Evolutionary conservation across 2,329 filamentous ascomycete genomes (phyloP).

Genomic region (Trichophyton benhamiae): DNA sequence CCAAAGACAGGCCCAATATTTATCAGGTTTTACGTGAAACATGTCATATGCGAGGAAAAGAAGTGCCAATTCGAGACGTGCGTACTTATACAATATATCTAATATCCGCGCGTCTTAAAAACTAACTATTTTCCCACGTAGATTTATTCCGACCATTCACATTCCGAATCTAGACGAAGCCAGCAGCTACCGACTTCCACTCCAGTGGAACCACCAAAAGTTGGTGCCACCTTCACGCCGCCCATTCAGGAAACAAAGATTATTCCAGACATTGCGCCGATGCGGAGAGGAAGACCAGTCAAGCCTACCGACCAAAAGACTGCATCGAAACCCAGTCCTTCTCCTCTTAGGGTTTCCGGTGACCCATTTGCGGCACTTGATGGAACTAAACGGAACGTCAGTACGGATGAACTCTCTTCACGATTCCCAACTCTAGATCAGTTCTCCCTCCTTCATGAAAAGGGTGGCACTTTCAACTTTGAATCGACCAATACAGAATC

Average conservation of each 20-base stretch:
- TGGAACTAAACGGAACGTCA: constrained; percentile 41
- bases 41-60: constrained; percentile 76
- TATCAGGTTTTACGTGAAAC: constrained; percentile 83
- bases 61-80: constrained; percentile 82
- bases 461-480: constrained; percentile 74
- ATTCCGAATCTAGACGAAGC: constrained; percentile 50
- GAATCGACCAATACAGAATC: constrained; percentile 42
- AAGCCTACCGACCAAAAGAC: constrained; percentile 37
- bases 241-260: constrained; percentile 56
- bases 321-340: constrained; percentile 49
- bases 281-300: constrained; percentile 72
- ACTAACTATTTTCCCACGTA: constrained; percentile 23
- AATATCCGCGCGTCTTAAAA: background rate
- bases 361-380: constrained; percentile 92
- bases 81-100: constrained; percentile 23
- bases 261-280: constrained; percentile 83
- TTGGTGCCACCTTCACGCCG: constrained; percentile 74
- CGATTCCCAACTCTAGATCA: constrained; percentile 87
- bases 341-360: constrained; percentile 54
- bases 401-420: constrained; percentile 65
- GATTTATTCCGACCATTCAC: constrained; percentile 58
- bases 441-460: constrained; percentile 79
- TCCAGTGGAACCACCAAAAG: constrained; percentile 46
- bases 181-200: constrained; percentile 47
- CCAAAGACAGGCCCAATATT: constrained; percentile 71